Conservation (phyloP, 1,284 basidiomycete genomes). For the Apiotrichum sp. region DNA sequence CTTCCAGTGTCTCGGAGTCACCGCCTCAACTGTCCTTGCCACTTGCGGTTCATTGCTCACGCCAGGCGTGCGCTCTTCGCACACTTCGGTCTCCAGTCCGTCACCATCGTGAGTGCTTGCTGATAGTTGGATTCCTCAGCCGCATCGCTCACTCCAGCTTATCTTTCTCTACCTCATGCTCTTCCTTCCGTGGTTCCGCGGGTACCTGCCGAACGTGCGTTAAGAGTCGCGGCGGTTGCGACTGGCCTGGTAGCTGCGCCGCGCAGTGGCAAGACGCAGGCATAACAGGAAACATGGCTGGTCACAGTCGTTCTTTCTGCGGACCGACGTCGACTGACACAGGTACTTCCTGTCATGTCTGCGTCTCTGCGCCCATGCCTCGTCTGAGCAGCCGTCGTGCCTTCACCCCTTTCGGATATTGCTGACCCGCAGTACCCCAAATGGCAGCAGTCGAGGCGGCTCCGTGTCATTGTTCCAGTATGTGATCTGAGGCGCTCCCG, state of each 20-base stretch:
- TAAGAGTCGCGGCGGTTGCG: background rate
- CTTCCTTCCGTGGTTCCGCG: constrained; percentile 44
- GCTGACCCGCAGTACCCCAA: constrained; percentile 37
- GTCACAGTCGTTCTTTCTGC: too few relatives aligned
- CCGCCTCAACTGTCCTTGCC: too few relatives aligned
- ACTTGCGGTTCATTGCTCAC: constrained; percentile 1
- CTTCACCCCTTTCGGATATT: too few relatives aligned
- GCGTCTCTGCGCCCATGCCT: too few relatives aligned
- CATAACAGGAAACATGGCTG: too few relatives aligned
- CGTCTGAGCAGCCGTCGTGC: too few relatives aligned
- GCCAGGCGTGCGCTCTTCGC: constrained; percentile 9
- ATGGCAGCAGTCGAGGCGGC: constrained; percentile 43
- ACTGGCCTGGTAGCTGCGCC: too few relatives aligned
- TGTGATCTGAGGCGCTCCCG: constrained; percentile 2
- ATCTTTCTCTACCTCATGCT: constrained; percentile 46
- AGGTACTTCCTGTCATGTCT: too few relatives aligned
- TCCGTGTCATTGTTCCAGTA: constrained; percentile 42
- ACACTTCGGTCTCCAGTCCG: constrained; percentile 20
- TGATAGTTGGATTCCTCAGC: constrained; percentile 9
- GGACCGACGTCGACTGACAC: constrained; percentile 1
- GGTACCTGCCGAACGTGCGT: constrained; percentile 45
- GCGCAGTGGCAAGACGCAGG: too few relatives aligned
- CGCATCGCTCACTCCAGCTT: constrained; percentile 12
- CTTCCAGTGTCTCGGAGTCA: background rate
- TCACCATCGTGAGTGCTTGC: constrained; percentile 31